Conservation (phyloP, 139 green algal genomes). For the Mesotaenium endlicherianum region DNA sequence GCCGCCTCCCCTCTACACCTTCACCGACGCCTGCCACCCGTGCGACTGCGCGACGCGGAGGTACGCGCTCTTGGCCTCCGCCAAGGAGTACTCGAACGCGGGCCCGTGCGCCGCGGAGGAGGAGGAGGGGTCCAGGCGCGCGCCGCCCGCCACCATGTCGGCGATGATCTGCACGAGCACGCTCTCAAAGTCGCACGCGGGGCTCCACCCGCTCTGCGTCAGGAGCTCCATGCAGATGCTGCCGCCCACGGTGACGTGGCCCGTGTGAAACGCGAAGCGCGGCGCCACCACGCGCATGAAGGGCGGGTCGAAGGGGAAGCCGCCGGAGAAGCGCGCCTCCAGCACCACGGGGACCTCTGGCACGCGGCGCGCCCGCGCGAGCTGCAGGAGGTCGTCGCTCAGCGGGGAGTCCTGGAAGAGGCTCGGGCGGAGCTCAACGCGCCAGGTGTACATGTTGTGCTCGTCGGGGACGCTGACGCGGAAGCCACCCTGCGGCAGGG, state of each 20-base stretch:
- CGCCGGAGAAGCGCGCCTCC: slow-evolving; percentile 4
- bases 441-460: slow-evolving; percentile 16
- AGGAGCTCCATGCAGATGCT: slow-evolving; percentile 39
- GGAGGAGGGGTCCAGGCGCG: neutral
- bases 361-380: too few species aligned
- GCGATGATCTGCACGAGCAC: slow-evolving; percentile 27
- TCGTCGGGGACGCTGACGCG: neutral
- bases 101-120: neutral
- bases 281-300: slow-evolving; percentile 37
- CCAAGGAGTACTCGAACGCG: neutral
- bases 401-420: neutral
- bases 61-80: slow-evolving; percentile 17
- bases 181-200: neutral
- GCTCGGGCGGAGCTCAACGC: neutral
- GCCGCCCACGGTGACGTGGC: slow-evolving; percentile 32
- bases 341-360: slow-evolving; percentile 4
- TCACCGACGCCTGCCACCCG: slow-evolving; percentile 27
- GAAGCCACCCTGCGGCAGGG: neutral
- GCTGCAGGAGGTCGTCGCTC: neutral
- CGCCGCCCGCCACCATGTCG: neutral
- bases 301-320: slow-evolving; percentile 25
- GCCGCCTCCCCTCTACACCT: too few species aligned
- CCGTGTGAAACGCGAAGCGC: slow-evolving; percentile 23
- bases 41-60: slow-evolving; percentile 1
- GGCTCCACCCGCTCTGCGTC: slow-evolving; percentile 13